Evolutionary conservation across 768 basidiomycete species (phyloP).

Genomic region (Clathrus columnatus): DNA sequence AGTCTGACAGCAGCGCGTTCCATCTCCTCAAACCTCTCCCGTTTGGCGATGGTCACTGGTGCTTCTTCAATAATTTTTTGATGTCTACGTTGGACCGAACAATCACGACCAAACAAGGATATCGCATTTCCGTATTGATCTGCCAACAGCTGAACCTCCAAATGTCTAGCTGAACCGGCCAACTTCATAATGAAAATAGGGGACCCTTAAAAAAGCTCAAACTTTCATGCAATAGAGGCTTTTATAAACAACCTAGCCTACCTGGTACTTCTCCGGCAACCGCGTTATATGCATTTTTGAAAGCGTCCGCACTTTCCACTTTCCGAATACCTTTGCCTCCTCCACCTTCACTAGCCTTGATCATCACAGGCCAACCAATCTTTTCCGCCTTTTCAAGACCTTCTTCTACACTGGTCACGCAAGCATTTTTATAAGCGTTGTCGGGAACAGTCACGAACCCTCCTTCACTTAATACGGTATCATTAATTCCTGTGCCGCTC

Average conservation of each 20-base stretch:
- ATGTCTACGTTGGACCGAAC: conserved; percentile 97
- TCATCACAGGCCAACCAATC: conserved; percentile 98
- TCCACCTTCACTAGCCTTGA: conserved; percentile 98
- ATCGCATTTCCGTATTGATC: conserved; percentile 99
- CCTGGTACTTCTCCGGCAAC: conserved; percentile 96
- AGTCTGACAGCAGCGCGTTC: conserved; percentile 98
- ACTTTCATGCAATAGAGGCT: not conserved
- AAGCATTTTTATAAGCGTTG: conserved; percentile 78
- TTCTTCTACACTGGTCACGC: conserved; percentile 80
- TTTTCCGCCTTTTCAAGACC: conserved; percentile 74
- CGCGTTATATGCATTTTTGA: conserved; percentile 91
- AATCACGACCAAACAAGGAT: conserved; percentile 97
- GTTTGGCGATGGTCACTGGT: conserved; percentile 93
- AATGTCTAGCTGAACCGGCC: conserved; percentile 91
- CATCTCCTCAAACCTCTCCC: conserved; percentile 92
- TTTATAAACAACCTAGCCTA: conserved; percentile 25
- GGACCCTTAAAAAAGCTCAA: conserved; percentile 46
- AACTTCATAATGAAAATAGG: conserved; percentile 99
- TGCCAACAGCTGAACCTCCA: conserved; percentile 96
- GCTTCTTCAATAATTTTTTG: conserved; percentile 99
- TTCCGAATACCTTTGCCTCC: conserved; percentile 98
- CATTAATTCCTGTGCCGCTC: conserved; percentile 91
- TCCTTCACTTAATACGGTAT: conserved; percentile 72
- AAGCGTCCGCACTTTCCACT: conserved; percentile 77
- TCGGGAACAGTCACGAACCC: conserved; percentile 96